Conservation (phyloP, 2,329 filamentous ascomycete species). For the Fusarium tricinctum region DNA sequence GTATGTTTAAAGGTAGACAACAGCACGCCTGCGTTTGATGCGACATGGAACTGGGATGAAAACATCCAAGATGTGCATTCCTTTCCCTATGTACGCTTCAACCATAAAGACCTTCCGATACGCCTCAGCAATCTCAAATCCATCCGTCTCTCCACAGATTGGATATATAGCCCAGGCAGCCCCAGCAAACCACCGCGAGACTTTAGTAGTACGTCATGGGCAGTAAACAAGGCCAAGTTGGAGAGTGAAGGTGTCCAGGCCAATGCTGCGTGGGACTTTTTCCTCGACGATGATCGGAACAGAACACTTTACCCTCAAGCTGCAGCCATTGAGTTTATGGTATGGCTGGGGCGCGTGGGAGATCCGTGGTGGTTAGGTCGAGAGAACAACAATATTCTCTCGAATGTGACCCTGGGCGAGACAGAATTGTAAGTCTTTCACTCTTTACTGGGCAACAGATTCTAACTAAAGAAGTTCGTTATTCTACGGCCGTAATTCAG, state of each 20-base stretch:
- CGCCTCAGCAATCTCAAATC: constrained; percentile 40
- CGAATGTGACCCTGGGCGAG: constrained; percentile 41
- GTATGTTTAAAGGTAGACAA: constrained; percentile 46
- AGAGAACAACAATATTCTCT: constrained; percentile 36
- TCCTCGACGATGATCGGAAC: constrained; percentile 45
- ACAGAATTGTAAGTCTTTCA: constrained; percentile 42
- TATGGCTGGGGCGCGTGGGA: constrained; percentile 46
- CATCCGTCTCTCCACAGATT: constrained; percentile 42
- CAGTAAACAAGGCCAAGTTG: constrained; percentile 35
- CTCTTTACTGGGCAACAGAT: no score
- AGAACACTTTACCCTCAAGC: constrained; percentile 42
- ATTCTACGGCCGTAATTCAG: constrained; percentile 44
- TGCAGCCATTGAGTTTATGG: constrained; percentile 46
- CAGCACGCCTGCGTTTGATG: constrained; percentile 41
- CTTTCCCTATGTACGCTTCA: constrained; percentile 47
- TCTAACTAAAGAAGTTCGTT: constrained; percentile 32
- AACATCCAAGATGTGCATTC: constrained; percentile 47
- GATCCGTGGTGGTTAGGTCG: constrained; percentile 49
- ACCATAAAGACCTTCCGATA: constrained; percentile 36
- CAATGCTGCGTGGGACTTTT: constrained; percentile 50
- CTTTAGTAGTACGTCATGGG: constrained; percentile 32
- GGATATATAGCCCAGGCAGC: constrained; percentile 43
- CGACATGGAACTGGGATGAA: constrained; percentile 45
- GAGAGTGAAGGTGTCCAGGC: constrained; percentile 22
- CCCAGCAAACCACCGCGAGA: constrained; percentile 17